Evolutionary conservation across 2,329 filamentous ascomycete genomes (phyloP).

Genomic region (Penicillium sp.): DNA sequence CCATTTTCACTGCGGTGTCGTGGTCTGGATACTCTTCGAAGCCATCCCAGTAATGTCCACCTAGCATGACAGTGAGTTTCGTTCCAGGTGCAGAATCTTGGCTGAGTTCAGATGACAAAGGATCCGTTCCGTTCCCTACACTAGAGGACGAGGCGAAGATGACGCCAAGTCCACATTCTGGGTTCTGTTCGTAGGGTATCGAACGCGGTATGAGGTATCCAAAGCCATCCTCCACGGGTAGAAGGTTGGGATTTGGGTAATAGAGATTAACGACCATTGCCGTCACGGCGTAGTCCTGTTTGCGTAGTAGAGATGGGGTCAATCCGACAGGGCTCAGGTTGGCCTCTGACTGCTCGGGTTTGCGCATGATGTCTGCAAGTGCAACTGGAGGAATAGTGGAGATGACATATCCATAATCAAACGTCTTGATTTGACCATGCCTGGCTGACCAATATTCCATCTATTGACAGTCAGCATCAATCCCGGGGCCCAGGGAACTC

Average conservation of each 20-base stretch:
- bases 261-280: slow-evolving; percentile 93
- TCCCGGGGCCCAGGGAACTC: neutral
- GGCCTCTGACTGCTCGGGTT: slow-evolving; percentile 13
- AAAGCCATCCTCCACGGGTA: slow-evolving; percentile 67
- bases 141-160: slow-evolving; percentile 79
- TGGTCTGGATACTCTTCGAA: slow-evolving; percentile 61
- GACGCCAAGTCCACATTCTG: slow-evolving; percentile 81
- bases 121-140: slow-evolving; percentile 42
- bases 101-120: neutral
- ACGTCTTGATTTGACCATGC: neutral
- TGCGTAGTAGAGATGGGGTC: slow-evolving; percentile 18
- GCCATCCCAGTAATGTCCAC: slow-evolving; percentile 85
- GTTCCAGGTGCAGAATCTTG: slow-evolving; percentile 63
- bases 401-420: slow-evolving; percentile 33
- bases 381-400: slow-evolving; percentile 33
- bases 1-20: slow-evolving; percentile 67
- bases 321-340: neutral
- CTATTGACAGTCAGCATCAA: slow-evolving; percentile 15
- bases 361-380: slow-evolving; percentile 27
- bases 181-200: slow-evolving; percentile 69
- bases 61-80: slow-evolving; percentile 91
- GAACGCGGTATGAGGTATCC: slow-evolving; percentile 87
- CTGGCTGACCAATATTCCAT: slow-evolving; percentile 13
- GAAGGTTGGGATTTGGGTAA: slow-evolving; percentile 65
- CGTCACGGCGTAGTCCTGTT: slow-evolving; percentile 64